These are phyloP conservation scores for Thalassiosira delicatula DNA, from an alignment of 352 stramenopile genomes.

Conservation along the genomic window DNA sequence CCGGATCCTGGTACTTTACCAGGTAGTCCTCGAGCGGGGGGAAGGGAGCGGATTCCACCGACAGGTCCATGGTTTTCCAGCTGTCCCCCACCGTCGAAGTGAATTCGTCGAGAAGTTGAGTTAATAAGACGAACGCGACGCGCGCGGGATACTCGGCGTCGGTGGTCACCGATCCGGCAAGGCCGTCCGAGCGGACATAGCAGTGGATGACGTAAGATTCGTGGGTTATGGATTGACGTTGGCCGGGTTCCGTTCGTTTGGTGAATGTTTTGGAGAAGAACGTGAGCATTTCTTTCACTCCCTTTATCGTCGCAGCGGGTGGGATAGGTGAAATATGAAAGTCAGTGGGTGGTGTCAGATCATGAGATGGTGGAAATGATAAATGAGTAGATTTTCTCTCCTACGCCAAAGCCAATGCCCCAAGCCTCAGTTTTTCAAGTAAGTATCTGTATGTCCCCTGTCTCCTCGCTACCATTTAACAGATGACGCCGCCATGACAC, in stretches of 20 bases:
- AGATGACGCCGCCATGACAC: too few relatives aligned
- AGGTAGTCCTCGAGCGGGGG: slow-evolving; percentile 91
- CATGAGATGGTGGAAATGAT: too few relatives aligned
- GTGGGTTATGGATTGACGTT: slow-evolving; percentile 97
- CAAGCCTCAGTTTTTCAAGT: too few relatives aligned
- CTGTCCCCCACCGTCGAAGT: slow-evolving; percentile 81
- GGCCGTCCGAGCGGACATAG: slow-evolving; percentile 95
- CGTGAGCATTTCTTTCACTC: slow-evolving; percentile 97
- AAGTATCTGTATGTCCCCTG: too few relatives aligned
- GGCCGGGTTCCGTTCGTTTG: slow-evolving; percentile 93
- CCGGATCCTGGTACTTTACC: slow-evolving; percentile 94
- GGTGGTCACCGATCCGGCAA: slow-evolving; percentile 94
- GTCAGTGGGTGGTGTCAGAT: too few relatives aligned
- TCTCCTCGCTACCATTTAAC: too few relatives aligned
- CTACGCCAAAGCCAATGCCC: too few relatives aligned
- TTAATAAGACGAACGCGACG: slow-evolving; percentile 97
- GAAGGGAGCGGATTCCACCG: slow-evolving; percentile 88
- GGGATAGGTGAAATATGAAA: too few relatives aligned
- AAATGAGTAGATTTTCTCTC: too few relatives aligned
- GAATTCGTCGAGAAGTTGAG: slow-evolving; percentile 96
- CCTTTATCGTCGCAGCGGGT: slow-evolving; percentile 78
- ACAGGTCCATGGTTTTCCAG: slow-evolving; percentile 74
- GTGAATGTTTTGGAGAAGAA: slow-evolving; percentile 99
- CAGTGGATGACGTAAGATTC: slow-evolving; percentile 98
- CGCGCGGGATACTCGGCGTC: slow-evolving; percentile 98